A percentile compares a stretch with the other conserved stretches of the same genome.
phyloP scores from a whole-genome alignment of 768 basidiomycete species.

The Suillus americanus region DNA sequence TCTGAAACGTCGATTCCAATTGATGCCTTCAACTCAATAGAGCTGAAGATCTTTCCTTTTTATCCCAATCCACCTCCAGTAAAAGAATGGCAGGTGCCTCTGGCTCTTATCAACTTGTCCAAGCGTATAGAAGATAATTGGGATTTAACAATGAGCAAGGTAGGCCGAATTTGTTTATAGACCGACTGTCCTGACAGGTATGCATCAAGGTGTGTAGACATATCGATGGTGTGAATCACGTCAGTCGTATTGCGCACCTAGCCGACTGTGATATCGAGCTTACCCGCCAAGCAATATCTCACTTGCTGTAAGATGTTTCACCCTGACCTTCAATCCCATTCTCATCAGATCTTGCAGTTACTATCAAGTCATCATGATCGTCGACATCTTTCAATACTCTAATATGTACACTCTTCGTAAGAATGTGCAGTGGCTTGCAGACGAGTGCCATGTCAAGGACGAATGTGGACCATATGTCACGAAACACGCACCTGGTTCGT shows the following conservation, averaged over 20 bases:
- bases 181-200: slow-evolving; percentile 3
- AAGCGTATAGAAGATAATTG: slow-evolving; percentile 87
- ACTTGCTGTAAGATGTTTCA: slow-evolving; percentile 71
- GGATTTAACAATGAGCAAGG: slow-evolving; percentile 94
- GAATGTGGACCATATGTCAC: slow-evolving; percentile 95
- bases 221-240: slow-evolving; percentile 91
- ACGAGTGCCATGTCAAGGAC: slow-evolving; percentile 77
- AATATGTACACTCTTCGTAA: slow-evolving; percentile 95
- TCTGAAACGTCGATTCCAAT: slow-evolving; percentile 93
- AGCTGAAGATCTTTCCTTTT: slow-evolving; percentile 94
- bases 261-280: slow-evolving; percentile 86
- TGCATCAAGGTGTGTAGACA: slow-evolving; percentile 63
- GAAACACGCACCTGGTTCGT: slow-evolving; percentile 51
- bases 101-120: slow-evolving; percentile 81
- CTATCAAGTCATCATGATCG: slow-evolving; percentile 94
- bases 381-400: slow-evolving; percentile 97
- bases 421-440: slow-evolving; percentile 83
- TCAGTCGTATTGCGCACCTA: slow-evolving; percentile 86
- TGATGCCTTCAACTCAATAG: slow-evolving; percentile 91
- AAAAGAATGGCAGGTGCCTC: slow-evolving; percentile 93
- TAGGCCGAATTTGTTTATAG: slow-evolving; percentile 22
- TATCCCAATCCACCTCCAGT: slow-evolving; percentile 92
- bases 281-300: slow-evolving; percentile 84
- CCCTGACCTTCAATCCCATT: not conserved
- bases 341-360: slow-evolving; percentile 51